Percentiles rank a stretch among this genome's conserved stretches.
Evolutionary conservation across 768 basidiomycete genomes (phyloP).

Genomic region (Phaeotremella skinneri): DNA sequence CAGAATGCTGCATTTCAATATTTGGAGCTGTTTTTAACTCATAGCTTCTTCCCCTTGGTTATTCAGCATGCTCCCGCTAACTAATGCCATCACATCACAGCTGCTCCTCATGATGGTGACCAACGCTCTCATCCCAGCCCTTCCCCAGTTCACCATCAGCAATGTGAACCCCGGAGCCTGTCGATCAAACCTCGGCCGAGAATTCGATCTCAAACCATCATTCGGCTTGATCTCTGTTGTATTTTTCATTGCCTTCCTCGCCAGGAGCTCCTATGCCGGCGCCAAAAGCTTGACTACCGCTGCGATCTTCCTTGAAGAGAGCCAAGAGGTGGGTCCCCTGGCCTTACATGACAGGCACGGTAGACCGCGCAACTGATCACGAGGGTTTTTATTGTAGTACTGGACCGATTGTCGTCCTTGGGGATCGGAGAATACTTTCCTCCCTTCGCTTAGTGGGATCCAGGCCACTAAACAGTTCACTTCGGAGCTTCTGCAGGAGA

Average conservation of each 20-base stretch:
- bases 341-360: background rate
- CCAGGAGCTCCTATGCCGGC: slow-evolving; percentile 9
- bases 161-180: slow-evolving; percentile 16
- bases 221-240: background rate
- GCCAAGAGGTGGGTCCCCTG: slow-evolving; percentile 13
- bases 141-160: slow-evolving; percentile 11
- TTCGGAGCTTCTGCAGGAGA: slow-evolving; percentile 9
- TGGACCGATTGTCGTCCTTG: slow-evolving; percentile 21
- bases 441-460: slow-evolving; percentile 9
- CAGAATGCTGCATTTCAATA: no score
- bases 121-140: slow-evolving; percentile 5
- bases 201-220: slow-evolving; percentile 4
- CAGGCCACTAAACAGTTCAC: slow-evolving; percentile 10
- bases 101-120: slow-evolving; percentile 18
- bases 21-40: no score
- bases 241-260: background rate
- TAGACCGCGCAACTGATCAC: no score
- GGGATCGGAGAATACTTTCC: slow-evolving; percentile 8
- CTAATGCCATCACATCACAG: slow-evolving; percentile 5
- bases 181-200: slow-evolving; percentile 18
- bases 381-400: slow-evolving; percentile 15
- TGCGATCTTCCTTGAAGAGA: background rate
- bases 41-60: no score
- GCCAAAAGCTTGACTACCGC: slow-evolving; percentile 18
- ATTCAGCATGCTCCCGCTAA: background rate